These are phyloP conservation scores for Saturnispora mendoncae DNA, from an alignment of 805 yeast genomes.

Conservation along the genomic window DNA sequence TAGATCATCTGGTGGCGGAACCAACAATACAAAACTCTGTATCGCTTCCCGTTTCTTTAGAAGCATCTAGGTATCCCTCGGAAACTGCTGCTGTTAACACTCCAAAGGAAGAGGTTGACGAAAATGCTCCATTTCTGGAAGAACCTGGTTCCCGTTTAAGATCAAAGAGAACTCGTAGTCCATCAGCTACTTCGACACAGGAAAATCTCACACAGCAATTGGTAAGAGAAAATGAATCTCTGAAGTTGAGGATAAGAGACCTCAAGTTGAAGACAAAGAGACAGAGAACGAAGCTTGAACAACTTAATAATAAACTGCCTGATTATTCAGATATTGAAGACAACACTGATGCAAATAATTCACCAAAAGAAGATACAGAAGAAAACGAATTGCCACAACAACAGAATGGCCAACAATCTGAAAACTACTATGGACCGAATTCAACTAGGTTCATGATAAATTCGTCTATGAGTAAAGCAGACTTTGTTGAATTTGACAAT, in stretches of 20 bases:
- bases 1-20: slow-evolving; percentile 20
- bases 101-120: not conserved
- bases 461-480: slow-evolving; percentile 23
- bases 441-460: slow-evolving; percentile 42
- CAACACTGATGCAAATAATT: slow-evolving; percentile 12
- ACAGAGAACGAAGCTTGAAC: slow-evolving; percentile 12
- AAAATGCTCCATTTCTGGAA: too few relatives aligned
- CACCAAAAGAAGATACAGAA: slow-evolving; percentile 3
- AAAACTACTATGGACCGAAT: slow-evolving; percentile 44
- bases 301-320: slow-evolving; percentile 1
- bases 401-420: slow-evolving; percentile 20
- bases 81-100: not conserved
- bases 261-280: slow-evolving; percentile 20
- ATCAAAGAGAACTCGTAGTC: not conserved
- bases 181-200: not conserved
- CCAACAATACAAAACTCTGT: not conserved
- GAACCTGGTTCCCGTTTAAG: too few relatives aligned
- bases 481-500: slow-evolving; percentile 22
- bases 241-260: slow-evolving; percentile 23
- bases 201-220: slow-evolving; percentile 5
- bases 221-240: slow-evolving; percentile 24
- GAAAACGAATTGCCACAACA: not conserved
- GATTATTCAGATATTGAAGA: slow-evolving; percentile 5
- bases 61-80: not conserved
- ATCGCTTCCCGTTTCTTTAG: not conserved